A percentile compares a stretch with the other conserved stretches of the same genome.
These are phyloP conservation scores for Colletotrichum zoysiae DNA, from an alignment of 2,329 filamentous ascomycete genomes.

Conservation along the genomic window DNA sequence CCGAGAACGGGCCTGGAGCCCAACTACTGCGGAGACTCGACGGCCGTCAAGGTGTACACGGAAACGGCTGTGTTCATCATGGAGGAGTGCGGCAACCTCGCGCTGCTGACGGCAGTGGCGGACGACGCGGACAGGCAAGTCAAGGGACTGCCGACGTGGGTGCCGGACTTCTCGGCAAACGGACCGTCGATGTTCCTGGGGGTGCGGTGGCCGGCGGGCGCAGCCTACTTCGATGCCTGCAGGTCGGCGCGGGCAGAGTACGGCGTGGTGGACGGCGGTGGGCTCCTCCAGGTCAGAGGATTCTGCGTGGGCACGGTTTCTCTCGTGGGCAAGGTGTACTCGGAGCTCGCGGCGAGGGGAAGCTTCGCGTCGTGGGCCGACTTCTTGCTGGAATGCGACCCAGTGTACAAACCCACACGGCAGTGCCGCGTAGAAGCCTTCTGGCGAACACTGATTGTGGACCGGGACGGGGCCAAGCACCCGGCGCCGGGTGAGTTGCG, in stretches of 20 bases:
- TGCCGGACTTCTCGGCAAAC: conserved; percentile 45
- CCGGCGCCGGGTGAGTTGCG: conserved; percentile 16
- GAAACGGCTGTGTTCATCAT: conserved; percentile 29
- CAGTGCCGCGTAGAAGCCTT: conserved; percentile 47
- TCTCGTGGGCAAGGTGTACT: conserved; percentile 25
- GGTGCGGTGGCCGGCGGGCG: conserved; percentile 20
- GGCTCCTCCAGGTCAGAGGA: conserved; percentile 13
- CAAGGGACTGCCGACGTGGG: conserved; percentile 39
- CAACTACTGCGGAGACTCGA: conserved; percentile 22
- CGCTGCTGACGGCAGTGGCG: conserved; percentile 44
- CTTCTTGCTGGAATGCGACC: conserved; percentile 42
- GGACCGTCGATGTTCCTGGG: conserved; percentile 19
- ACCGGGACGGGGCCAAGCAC: conserved; percentile 39
- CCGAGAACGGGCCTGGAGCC: conserved; percentile 16
- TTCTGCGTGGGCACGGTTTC: conserved; percentile 25
- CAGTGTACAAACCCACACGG: conserved; percentile 41
- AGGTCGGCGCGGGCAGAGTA: conserved; percentile 3
- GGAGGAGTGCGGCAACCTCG: conserved; percentile 38
- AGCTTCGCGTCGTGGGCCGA: conserved; percentile 37
- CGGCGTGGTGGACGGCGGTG: conserved; percentile 5
- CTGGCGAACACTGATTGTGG: conserved; percentile 47
- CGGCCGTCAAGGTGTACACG: conserved; percentile 21
- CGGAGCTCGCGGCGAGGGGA: conserved; percentile 28
- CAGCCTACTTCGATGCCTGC: conserved; percentile 27
- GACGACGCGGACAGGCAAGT: conserved; percentile 38